phyloP scores from a whole-genome alignment of 2,329 filamentous ascomycete species.

The Epichloe gansuensis region DNA sequence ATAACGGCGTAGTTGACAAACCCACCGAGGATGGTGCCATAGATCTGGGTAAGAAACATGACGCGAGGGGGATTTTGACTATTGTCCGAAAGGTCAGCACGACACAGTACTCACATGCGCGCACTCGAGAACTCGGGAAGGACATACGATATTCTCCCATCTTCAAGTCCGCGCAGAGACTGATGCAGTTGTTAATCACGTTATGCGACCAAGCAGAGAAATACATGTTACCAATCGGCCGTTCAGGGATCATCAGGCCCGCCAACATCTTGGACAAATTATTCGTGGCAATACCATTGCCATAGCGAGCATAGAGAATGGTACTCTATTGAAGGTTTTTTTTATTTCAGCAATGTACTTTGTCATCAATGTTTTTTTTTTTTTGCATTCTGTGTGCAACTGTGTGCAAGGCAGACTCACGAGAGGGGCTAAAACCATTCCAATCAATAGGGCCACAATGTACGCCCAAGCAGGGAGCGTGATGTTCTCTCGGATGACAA shows the following conservation, averaged over 20 bases:
- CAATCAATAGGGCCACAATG: constrained; percentile 21
- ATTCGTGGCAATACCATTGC: constrained; percentile 32
- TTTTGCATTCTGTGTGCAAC: neutral
- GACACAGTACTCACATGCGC: neutral
- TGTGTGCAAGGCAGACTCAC: neutral
- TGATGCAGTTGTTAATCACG: constrained; percentile 38
- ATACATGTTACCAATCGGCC: constrained; percentile 45
- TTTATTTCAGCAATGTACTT: neutral
- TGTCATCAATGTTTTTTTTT: neutral
- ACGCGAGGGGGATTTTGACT: constrained; percentile 24
- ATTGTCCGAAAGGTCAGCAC: neutral
- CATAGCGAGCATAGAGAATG: constrained; percentile 38
- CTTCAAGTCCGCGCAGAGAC: constrained; percentile 41
- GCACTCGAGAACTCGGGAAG: neutral
- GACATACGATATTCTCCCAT: constrained; percentile 44
- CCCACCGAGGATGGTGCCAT: constrained; percentile 28
- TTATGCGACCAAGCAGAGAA: constrained; percentile 48
- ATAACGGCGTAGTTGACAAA: constrained; percentile 35
- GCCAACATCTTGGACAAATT: constrained; percentile 46
- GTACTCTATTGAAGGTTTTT: constrained; percentile 30
- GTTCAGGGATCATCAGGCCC: constrained; percentile 36
- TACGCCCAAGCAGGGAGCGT: constrained; percentile 26
- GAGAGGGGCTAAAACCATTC: constrained; percentile 3
- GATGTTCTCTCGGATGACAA: constrained; percentile 22
- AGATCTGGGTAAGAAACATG: constrained; percentile 28